These are phyloP conservation scores for Angophora floribunda DNA, from an alignment of 345 rosid species.

Conservation along the genomic window DNA sequence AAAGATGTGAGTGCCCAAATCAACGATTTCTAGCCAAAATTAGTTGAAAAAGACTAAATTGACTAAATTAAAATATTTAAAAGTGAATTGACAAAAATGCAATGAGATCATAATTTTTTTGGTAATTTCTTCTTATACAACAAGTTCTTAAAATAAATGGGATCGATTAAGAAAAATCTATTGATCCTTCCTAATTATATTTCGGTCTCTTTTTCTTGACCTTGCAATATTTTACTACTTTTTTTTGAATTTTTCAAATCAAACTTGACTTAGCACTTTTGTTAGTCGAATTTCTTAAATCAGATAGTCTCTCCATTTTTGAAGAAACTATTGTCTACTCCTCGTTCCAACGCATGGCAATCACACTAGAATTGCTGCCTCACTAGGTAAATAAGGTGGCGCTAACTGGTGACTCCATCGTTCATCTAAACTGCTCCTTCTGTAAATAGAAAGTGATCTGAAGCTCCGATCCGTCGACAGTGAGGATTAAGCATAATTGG, in stretches of 20 bases:
- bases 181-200: background rate
- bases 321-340: background rate
- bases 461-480: background rate
- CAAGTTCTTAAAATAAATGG: background rate
- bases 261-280: background rate
- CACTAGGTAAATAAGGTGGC: background rate
- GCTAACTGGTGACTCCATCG: background rate
- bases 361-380: background rate
- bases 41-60: rapidly evolving
- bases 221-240: too few relatives aligned
- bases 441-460: background rate
- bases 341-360: background rate
- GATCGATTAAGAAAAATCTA: background rate
- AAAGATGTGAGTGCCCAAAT: too few relatives aligned
- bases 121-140: background rate
- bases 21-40: too few relatives aligned
- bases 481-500: background rate
- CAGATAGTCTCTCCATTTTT: background rate
- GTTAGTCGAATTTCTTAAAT: background rate
- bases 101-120: too few relatives aligned
- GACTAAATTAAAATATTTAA: background rate
- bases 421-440: background rate
- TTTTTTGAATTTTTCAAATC: too few relatives aligned
- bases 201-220: too few relatives aligned
- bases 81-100: rapidly evolving